Evolutionary conservation across 495 filamentous ascomycete genomes (phyloP).

Genomic region (Lasiosphaeriaceae sp.): DNA sequence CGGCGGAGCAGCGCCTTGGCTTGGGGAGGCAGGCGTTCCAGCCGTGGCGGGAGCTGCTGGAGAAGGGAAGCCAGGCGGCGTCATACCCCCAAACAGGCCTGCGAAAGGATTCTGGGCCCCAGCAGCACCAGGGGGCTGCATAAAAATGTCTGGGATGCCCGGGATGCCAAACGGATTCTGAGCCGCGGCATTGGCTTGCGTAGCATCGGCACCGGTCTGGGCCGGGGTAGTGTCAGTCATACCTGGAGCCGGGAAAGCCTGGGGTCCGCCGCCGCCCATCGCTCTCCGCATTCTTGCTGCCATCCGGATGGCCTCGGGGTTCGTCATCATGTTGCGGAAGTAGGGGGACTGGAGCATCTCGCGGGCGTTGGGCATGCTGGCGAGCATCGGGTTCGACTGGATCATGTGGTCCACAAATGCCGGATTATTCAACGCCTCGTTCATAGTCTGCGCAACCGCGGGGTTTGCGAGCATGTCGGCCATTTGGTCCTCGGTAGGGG

Average conservation of each 20-base stretch:
- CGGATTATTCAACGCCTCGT: conserved; percentile 92
- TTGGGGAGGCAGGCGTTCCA: conserved; percentile 17
- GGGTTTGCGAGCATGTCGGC: conserved; percentile 84
- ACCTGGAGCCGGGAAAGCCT: conserved; percentile 79
- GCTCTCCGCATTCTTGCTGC: conserved; percentile 74
- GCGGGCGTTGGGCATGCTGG: conserved; percentile 75
- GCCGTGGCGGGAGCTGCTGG: neutral
- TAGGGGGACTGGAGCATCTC: conserved; percentile 80
- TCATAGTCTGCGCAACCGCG: conserved; percentile 74
- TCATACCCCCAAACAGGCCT: conserved; percentile 53
- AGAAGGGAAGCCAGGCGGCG: conserved; percentile 13
- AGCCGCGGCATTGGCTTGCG: conserved; percentile 15
- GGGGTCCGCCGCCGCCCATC: conserved; percentile 52
- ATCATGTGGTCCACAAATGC: conserved; percentile 90
- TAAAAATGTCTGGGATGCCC: conserved; percentile 24
- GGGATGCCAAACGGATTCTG: conserved; percentile 39
- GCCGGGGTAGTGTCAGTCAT: conserved; percentile 68
- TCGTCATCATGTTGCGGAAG: conserved; percentile 93
- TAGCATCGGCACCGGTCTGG: conserved; percentile 21
- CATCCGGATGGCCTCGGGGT: conserved; percentile 75
- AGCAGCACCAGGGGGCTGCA: conserved; percentile 9
- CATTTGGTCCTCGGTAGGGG: conserved; percentile 73
- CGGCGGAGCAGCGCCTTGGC: conserved; percentile 18
- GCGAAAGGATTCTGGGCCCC: conserved; percentile 64
- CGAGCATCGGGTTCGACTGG: conserved; percentile 79